Conservation (phyloP, 257 asterid genomes). For the Penstemon davidsonii region DNA sequence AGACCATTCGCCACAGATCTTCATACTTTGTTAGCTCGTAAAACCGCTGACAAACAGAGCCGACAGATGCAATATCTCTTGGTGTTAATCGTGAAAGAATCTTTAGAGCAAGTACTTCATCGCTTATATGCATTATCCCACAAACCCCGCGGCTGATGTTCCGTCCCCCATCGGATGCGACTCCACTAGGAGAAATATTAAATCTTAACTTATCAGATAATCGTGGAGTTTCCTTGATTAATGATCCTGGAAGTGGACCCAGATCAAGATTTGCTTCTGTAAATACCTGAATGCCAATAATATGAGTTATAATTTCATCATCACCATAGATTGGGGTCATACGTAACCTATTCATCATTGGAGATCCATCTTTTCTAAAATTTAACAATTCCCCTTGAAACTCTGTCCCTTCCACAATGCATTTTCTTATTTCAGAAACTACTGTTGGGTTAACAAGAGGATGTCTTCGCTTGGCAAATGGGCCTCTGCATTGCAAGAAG, state of each 20-base stretch:
- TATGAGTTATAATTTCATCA: constrained; percentile 49
- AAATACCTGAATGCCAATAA: constrained; percentile 79
- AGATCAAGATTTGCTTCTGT: constrained; percentile 70
- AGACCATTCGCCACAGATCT: constrained; percentile 85
- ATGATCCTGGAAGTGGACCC: constrained; percentile 78
- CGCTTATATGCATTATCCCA: constrained; percentile 69
- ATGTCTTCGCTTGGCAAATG: constrained; percentile 56
- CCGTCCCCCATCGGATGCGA: constrained; percentile 43
- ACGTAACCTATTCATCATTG: constrained; percentile 50
- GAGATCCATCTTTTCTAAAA: constrained; percentile 56
- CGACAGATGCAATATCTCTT: constrained; percentile 83
- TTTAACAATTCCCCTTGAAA: constrained; percentile 56
- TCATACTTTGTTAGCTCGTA: constrained; percentile 78
- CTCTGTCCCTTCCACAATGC: constrained; percentile 47
- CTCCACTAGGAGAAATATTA: constrained; percentile 44
- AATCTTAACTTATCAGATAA: constrained; percentile 49
- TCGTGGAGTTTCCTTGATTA: constrained; percentile 58
- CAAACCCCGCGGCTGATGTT: constrained; percentile 59
- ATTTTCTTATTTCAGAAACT: constrained; percentile 51
- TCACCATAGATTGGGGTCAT: constrained; percentile 59
- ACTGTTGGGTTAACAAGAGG: constrained; percentile 52
- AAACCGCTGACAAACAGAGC: constrained; percentile 71
- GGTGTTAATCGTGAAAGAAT: constrained; percentile 72
- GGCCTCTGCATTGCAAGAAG: constrained; percentile 63
- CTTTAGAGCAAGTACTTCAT: constrained; percentile 72